Percentiles rank a stretch among this genome's conserved stretches.
These are phyloP conservation scores for Aureobasidium lini DNA, from an alignment of 2,329 filamentous ascomycete species.

Conservation along the genomic window DNA sequence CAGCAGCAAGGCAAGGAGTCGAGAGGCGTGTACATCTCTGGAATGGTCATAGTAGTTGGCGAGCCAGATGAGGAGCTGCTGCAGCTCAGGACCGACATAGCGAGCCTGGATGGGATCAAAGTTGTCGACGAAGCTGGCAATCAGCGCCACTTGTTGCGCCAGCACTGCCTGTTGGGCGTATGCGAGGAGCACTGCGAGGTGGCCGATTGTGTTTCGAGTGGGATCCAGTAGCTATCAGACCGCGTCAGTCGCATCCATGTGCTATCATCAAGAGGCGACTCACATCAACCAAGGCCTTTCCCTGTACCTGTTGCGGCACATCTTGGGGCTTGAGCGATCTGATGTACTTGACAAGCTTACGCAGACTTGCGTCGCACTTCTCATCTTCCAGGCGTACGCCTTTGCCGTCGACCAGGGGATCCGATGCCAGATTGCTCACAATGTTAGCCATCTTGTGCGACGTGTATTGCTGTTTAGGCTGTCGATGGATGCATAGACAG, in stretches of 20 bases:
- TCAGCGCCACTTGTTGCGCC: conserved; percentile 29
- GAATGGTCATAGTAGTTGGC: conserved; percentile 14
- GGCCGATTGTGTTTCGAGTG: conserved; percentile 50
- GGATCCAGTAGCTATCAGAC: conserved; percentile 42
- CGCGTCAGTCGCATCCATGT: background rate
- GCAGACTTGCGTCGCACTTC: background rate
- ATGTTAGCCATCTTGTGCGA: conserved; percentile 4
- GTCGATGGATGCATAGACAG: background rate
- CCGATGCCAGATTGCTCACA: background rate
- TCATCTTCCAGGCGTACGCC: background rate
- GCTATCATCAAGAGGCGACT: background rate
- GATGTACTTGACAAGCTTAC: conserved; percentile 3
- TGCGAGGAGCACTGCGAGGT: conserved; percentile 47
- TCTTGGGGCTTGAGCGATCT: background rate
- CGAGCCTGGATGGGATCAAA: conserved; percentile 50
- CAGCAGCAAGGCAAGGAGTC: background rate
- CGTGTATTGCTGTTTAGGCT: background rate
- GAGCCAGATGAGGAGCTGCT: conserved; percentile 34
- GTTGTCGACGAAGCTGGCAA: conserved; percentile 40
- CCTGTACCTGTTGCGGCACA: conserved; percentile 4
- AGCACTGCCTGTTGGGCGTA: conserved; percentile 19
- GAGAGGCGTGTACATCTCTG: background rate
- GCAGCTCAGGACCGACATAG: conserved; percentile 45
- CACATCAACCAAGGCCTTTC: conserved; percentile 1
- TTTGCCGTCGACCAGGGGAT: background rate